Base-by-base conservation (phyloP, 2,329 filamentous ascomycete species). In the Hymenoscyphus infarciens region DNA sequence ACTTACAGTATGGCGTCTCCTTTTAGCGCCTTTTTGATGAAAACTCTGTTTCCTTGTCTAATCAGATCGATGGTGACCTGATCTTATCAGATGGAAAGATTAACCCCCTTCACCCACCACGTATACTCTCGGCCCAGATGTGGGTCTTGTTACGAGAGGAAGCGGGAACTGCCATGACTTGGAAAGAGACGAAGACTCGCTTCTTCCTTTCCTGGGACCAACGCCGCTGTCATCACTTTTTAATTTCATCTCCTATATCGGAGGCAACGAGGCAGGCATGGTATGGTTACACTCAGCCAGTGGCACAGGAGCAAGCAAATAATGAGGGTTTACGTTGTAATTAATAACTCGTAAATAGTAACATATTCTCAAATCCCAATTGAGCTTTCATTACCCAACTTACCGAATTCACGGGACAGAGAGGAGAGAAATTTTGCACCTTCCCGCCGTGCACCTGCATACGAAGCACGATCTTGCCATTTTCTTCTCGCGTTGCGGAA, bases 181-280 rank as follows among this genome's bases (percentile, higher is more conserved):
- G 11, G 25, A 5, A 49, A 49, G n/a, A 22, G n/a, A 22, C n/a
- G 42, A 22, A 22, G 25, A 25, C n/a, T 22, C 39, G 42, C 8
- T 22, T 49, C n/a, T 22, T 49, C 42, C 19, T 52, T 52, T 52
- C 45, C n/a, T 52, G 16, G 19, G 19, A 52, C 45, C 6, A 49
- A 49, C 42, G 42, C 42, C 42, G 19, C 45, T 52, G 25, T 22
- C 45, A 52, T 52, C 45, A 52, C 45, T 52, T 52, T n/a, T 19
- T 22, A 5, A 3, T 1, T 4, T 52, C 45, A 52, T 52, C 45
- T 52, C 45, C 45, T 52, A 25, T 52, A 52, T 22, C 45, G 45
- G 45, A 22, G 22, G 19, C 8, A 8, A 22, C 45, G 45, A 25
- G 45, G 19, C 42, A 49, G 8, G 11, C 16, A 19, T 3, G 45